Conservation (phyloP, 768 basidiomycete species). For the Mycena leptocephala region DNA sequence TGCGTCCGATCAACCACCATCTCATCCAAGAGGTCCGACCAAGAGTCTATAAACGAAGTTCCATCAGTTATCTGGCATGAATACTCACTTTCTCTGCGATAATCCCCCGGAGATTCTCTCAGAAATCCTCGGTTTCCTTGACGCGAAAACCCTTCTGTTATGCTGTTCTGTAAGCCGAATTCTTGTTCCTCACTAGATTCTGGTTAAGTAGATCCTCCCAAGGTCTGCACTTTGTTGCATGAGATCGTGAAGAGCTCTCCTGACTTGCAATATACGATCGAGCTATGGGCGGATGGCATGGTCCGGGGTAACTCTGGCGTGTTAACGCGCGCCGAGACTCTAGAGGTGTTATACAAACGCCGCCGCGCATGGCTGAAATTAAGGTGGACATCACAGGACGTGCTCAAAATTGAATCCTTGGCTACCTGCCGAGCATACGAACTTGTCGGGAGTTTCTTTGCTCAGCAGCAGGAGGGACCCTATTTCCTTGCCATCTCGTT, state of each 20-base stretch:
- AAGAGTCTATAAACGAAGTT: too few species aligned
- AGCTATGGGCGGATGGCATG: conserved; percentile 26
- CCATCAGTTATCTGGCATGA: neutral
- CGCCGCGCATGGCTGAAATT: conserved; percentile 14
- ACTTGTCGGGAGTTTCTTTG: conserved; percentile 9
- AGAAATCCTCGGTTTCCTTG: conserved; percentile 1
- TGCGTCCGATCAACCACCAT: too few species aligned
- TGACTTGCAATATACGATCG: conserved; percentile 7
- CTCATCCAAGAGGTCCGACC: too few species aligned
- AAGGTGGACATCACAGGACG: conserved; percentile 1
- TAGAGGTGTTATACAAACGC: neutral
- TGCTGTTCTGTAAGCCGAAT: neutral
- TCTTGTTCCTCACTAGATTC: neutral
- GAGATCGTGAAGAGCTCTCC: neutral
- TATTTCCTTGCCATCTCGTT: neutral
- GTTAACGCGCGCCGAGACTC: neutral
- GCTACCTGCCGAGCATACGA: conserved; percentile 6
- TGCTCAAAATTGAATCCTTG: neutral
- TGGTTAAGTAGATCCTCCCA: neutral
- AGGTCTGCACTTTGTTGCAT: conserved; percentile 19
- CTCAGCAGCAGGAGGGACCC: neutral
- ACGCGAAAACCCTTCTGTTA: conserved; percentile 2
- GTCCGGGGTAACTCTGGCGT: neutral
- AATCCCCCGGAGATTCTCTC: conserved; percentile 5
- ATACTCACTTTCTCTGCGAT: neutral